Evolutionary conservation across 1,284 basidiomycete species (phyloP), one percentile per base, ranked within the genome.

Genomic region (Microbotryum intermedium): DNA sequence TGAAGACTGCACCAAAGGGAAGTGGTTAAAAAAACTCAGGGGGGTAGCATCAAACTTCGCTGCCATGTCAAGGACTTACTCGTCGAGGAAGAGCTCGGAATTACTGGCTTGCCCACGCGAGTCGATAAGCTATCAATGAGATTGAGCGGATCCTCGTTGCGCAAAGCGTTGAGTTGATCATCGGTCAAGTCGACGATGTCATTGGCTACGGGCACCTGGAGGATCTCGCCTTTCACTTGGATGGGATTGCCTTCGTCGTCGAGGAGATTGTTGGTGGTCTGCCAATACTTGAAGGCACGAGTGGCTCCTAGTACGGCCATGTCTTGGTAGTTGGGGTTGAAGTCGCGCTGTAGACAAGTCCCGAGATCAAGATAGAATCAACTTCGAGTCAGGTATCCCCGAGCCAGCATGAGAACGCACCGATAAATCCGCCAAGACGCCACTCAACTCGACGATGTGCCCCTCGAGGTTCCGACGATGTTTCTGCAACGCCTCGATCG

Each of bases 271-370:
- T 64, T 72, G 23, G 78, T 80, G 26, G 76, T 76, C 25, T 73
- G 61, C 84, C 84, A 82, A 59, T 85, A 83, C 72, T 90, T 88
- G 84, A 90, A 97, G 13, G 91, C 92, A 50, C 91, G 85, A 8
- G 97, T 92, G 20, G 94, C 93, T 68, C 93, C 92, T 47, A 97
- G 84, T 60, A 97, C 94, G 10, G 90, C 93, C 94, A 98, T 97
- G 73, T 98, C 94, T 74, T 94, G 90, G 74, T 97, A 97, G 76
- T 98, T 98, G 25, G 94, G 94, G 75, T 98, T 98, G 78, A 97
- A 97, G 0, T 86, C 86, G 10, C 70, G 72, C 44, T 70, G 57
- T 21, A 43, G 23, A 47, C 21, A 30, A 11, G 20, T 55, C n/a
- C n/a, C n/a, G n/a, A n/a, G 6, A 25, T 16, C 7, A 46, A 6